These are phyloP conservation scores for Yueomyces sinensis DNA, from an alignment of 805 yeast species.

Conservation along the genomic window DNA sequence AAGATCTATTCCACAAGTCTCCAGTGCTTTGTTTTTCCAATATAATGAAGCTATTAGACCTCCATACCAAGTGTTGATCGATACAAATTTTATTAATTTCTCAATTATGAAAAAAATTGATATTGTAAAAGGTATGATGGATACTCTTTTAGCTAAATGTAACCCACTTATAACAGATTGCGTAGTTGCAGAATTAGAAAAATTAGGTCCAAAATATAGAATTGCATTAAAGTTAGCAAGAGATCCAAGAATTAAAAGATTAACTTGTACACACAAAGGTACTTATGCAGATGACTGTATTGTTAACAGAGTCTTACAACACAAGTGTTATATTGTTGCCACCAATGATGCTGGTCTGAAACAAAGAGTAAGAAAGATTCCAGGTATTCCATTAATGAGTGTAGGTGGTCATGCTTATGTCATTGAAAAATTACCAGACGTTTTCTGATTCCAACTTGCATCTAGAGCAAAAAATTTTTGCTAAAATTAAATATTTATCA, in stretches of 20 bases:
- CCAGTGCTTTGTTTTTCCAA: slow-evolving; percentile 90
- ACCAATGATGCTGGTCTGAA: slow-evolving; percentile 96
- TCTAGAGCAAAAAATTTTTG: too few species aligned
- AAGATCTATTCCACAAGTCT: slow-evolving; percentile 77
- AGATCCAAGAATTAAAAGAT: slow-evolving; percentile 80
- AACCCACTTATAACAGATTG: slow-evolving; percentile 94
- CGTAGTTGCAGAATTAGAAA: slow-evolving; percentile 95
- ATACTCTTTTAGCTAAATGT: slow-evolving; percentile 84
- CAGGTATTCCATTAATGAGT: slow-evolving; percentile 94
- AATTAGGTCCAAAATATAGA: slow-evolving; percentile 86
- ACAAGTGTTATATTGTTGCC: slow-evolving; percentile 93
- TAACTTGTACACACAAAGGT: slow-evolving; percentile 86
- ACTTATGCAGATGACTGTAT: slow-evolving; percentile 98
- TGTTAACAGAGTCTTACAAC: slow-evolving; percentile 86
- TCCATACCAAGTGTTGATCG: slow-evolving; percentile 93
- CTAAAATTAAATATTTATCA: too few species aligned
- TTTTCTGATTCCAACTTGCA: slow-evolving; percentile 31
- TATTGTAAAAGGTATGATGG: slow-evolving; percentile 95
- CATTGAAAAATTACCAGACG: slow-evolving; percentile 90
- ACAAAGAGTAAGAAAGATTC: slow-evolving; percentile 87
- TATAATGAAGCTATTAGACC: slow-evolving; percentile 90
- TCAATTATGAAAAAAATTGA: slow-evolving; percentile 94
- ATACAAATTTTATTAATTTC: slow-evolving; percentile 94
- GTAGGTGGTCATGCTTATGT: slow-evolving; percentile 91
- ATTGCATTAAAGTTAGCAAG: slow-evolving; percentile 87